phyloP scores from a whole-genome alignment of 2,329 filamentous ascomycete species.

The Rhytidhysteron rufulum region DNA sequence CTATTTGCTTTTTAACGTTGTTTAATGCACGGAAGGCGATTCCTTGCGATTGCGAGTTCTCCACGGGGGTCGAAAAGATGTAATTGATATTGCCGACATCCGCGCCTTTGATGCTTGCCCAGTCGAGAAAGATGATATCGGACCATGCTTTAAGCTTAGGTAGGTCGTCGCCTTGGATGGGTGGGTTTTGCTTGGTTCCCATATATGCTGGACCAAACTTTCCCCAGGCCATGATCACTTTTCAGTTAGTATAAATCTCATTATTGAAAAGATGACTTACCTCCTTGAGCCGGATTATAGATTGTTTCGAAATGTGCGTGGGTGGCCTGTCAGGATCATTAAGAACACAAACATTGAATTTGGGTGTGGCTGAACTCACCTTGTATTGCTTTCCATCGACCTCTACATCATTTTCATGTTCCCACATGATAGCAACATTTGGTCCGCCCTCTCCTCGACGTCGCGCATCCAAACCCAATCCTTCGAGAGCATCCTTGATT shows the following conservation, averaged over 20 bases:
- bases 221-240: not conserved
- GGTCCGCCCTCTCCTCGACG: not conserved
- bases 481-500: not conserved
- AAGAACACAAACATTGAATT: not conserved
- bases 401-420: not conserved
- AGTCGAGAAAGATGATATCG: not conserved
- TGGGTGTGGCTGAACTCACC: not conserved
- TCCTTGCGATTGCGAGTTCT: not conserved
- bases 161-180: not conserved
- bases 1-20: not conserved
- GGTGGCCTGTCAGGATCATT: not conserved
- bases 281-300: not conserved
- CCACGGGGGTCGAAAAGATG: conserved; percentile 1
- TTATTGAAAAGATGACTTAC: no score
- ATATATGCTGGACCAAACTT: not conserved
- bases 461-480: not conserved
- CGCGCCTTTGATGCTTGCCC: not conserved
- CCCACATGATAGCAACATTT: not conserved
- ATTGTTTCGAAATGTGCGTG: not conserved
- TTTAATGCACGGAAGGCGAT: not conserved
- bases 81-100: not conserved
- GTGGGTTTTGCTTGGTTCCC: not conserved
- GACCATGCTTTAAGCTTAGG: not conserved
- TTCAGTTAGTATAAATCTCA: no score
- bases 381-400: not conserved